Base-by-base conservation (phyloP, 2,329 filamentous ascomycete genomes). In the Ploettnerulaceae sp. region DNA sequence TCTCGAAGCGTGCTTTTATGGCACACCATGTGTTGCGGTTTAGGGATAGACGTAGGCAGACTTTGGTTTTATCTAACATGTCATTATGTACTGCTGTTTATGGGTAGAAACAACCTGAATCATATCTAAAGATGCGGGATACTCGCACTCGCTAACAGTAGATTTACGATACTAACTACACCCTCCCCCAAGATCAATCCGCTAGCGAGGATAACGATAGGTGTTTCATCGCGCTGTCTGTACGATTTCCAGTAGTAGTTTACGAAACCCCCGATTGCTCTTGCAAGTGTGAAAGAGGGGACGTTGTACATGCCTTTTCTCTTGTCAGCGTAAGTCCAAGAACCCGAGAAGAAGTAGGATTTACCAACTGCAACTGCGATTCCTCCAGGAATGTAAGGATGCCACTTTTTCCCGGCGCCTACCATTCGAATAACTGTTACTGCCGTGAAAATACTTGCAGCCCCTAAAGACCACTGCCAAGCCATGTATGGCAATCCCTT, bases 101-200 rank as follows among this genome's bases (percentile, higher is more conserved):
- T 41, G 32, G n/a, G n/a, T n/a, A n/a, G n/a, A n/a, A n/a, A n/a
- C n/a, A n/a, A 44, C 7, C 9, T 39, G 9, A 6, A 11, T 14
- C 8, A 22, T 36, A n/a, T 40, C 36, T 57, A 62, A 48, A 88
- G 68, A 72, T 93, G 88, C 40, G 88, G 85, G 47, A 94, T 85
- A 3, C 74, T 69, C 7, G 82, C 71, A 64, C 85, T 90, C 46
- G 94, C 89, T 61, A 98, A 70, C 7, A 86, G 69, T 45, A 98
- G 67, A 63, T 96, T 97, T 20, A 93, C 76, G 59, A 98, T 95
- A 62, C 90, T 96, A 54, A 95, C 71, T 54, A 97, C 80, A 0
- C 91, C 91, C 65, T 97, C 91, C 1, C 91, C 89, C 6, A 98
- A 72, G 54, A 98, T 96, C 51, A 97, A 80, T 0, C 93, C 93